These are phyloP conservation scores for Gaeumannomyces tritici DNA, from an alignment of 2,329 filamentous ascomycete species.

Conservation along the genomic window DNA sequence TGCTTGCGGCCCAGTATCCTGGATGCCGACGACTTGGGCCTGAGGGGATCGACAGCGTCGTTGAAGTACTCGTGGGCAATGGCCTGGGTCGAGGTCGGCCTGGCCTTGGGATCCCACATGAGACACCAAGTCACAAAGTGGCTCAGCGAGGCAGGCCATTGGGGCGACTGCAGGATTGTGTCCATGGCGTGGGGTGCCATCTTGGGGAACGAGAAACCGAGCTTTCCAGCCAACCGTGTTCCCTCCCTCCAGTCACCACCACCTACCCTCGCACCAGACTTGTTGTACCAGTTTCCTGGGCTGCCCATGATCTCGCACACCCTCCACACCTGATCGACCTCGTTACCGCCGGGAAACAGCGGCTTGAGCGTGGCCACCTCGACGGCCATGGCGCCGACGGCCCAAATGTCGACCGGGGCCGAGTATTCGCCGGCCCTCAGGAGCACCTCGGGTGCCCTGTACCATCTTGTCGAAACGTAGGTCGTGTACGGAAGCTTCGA, in stretches of 20 bases:
- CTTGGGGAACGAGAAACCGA: constrained; percentile 98
- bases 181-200: constrained; percentile 98
- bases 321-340: constrained; percentile 98
- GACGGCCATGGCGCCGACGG: constrained; percentile 95
- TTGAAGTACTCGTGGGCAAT: constrained; percentile 89
- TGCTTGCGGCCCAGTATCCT: constrained; percentile 82
- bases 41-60: constrained; percentile 83
- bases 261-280: constrained; percentile 74
- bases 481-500: constrained; percentile 96
- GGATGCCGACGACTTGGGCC: constrained; percentile 84
- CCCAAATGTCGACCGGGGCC: constrained; percentile 97
- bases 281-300: constrained; percentile 96
- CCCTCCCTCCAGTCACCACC: constrained; percentile 98
- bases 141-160: constrained; percentile 82
- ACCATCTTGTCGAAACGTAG: constrained; percentile 97
- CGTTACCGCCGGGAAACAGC: constrained; percentile 92
- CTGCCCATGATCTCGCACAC: constrained; percentile 99
- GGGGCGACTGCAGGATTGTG: constrained; percentile 78
- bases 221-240: constrained; percentile 81
- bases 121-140: constrained; percentile 97
- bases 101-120: constrained; percentile 93
- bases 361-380: constrained; percentile 96
- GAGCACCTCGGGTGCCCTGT: constrained; percentile 90
- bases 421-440: constrained; percentile 94
- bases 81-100: constrained; percentile 90